These are phyloP conservation scores for Yamadazyma pseudoaaseri DNA, from an alignment of 1,139 yeast species.

Conservation along the genomic window DNA sequence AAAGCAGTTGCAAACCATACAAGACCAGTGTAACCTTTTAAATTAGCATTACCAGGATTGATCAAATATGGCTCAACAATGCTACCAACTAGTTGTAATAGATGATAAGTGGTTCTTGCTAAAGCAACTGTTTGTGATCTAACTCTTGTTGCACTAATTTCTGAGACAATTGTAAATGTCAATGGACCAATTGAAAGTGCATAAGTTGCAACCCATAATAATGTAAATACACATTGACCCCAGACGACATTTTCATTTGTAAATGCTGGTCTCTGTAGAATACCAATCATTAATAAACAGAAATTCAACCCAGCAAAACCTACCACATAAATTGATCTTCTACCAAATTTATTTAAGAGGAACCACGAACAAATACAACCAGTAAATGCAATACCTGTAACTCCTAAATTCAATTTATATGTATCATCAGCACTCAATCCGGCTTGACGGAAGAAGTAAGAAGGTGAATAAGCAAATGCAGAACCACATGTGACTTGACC, in stretches of 20 bases:
- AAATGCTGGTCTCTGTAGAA: constrained; percentile 30
- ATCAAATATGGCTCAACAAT: constrained; percentile 25
- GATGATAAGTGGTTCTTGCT: constrained; percentile 23
- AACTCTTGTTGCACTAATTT: constrained; percentile 24
- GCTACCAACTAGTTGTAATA: constrained; percentile 18
- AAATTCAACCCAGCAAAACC: constrained; percentile 22
- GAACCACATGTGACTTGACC: constrained; percentile 11
- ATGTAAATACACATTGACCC: constrained; percentile 23
- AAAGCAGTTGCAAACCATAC: constrained; percentile 42
- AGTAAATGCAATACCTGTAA: constrained; percentile 23
- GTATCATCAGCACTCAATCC: constrained; percentile 23
- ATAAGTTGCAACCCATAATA: constrained; percentile 24
- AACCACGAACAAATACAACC: constrained; percentile 22
- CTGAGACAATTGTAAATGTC: constrained; percentile 23
- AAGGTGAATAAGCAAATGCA: constrained; percentile 20
- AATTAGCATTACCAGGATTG: constrained; percentile 22
- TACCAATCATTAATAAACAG: constrained; percentile 44
- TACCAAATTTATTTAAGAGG: constrained; percentile 18
- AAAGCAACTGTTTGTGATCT: constrained; percentile 24
- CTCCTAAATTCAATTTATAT: constrained; percentile 27
- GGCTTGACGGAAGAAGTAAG: constrained; percentile 34
- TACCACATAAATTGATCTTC: constrained; percentile 21
- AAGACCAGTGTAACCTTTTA: constrained; percentile 24
- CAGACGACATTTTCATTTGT: constrained; percentile 16
- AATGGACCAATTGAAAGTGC: constrained; percentile 25